These are phyloP conservation scores for Cystobasidium sp. DNA, from an alignment of 1,284 basidiomycete genomes.

Conservation along the genomic window DNA sequence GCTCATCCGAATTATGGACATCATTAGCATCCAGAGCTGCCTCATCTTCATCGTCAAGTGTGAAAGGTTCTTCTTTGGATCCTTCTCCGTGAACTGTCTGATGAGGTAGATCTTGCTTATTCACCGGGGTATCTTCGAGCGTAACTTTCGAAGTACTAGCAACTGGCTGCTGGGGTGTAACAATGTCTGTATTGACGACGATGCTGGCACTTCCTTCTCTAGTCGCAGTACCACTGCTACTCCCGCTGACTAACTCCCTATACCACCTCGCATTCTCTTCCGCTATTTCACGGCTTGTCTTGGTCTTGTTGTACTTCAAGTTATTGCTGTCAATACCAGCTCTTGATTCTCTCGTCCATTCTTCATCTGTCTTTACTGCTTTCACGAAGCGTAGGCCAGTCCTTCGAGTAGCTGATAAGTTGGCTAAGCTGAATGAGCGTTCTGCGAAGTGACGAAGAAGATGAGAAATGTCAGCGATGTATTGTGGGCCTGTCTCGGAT, in stretches of 20 bases:
- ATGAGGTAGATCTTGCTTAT: background rate
- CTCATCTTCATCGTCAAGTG: slow-evolving; percentile 28
- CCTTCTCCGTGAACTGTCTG: slow-evolving; percentile 6
- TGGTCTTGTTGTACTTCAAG: background rate
- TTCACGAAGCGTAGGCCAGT: slow-evolving; percentile 34
- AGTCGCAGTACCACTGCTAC: slow-evolving; percentile 1
- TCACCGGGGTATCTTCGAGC: slow-evolving; percentile 4
- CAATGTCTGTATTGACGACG: background rate
- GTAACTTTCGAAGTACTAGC: slow-evolving; percentile 26
- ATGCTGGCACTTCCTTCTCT: background rate
- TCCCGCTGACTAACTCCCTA: slow-evolving; percentile 23
- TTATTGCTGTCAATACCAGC: slow-evolving; percentile 1
- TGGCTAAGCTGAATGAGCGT: slow-evolving; percentile 22
- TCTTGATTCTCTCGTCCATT: slow-evolving; percentile 30
- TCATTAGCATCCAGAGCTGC: background rate
- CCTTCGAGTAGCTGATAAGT: slow-evolving; percentile 20
- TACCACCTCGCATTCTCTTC: slow-evolving; percentile 31
- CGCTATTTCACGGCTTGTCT: slow-evolving; percentile 17
- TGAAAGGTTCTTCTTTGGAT: slow-evolving; percentile 14
- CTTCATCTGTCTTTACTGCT: slow-evolving; percentile 41
- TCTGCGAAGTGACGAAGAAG: slow-evolving; percentile 4
- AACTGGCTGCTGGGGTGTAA: background rate
- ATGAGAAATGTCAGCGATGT: background rate
- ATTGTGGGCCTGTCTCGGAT: too few species aligned
- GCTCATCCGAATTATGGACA: background rate